Evolutionary conservation across 306 rosid genomes (phyloP), one percentile per base, ranked within the genome.

Genomic region (Cajanus cajan): DNA sequence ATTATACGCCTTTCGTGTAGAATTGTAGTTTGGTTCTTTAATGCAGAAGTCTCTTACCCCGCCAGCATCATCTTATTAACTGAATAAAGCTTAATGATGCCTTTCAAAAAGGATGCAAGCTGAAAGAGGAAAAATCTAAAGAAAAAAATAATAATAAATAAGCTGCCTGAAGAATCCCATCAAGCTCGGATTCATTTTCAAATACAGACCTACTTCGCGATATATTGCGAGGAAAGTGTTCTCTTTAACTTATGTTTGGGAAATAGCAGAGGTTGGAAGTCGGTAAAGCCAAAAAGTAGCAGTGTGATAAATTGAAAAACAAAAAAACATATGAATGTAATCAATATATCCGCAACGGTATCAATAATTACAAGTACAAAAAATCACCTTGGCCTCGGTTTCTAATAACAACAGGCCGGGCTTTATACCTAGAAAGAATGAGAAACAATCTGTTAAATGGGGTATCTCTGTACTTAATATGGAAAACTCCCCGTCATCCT

Each of bases 401-500:
- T 81, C 86, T 82, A 87, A 91, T 80, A 86, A 86, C 83, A 83
- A 77, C 80, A 86, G 93, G 90, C 88, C 82, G 83, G 82, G 74
- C 76, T 80, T 62, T 77, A 80, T 80, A 84, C 71, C 73, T 66
- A 65, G 64, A 78, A 79, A 77, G 83, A 86, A 86, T 72, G 82
- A 77, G 69, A 62, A 79, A 77, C 78, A 81, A 75, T 76, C 5
- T 4, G 80, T 16, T 33, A 73, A 28, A 52, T 41, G 44, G 18
- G 24, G 68, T 61, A 12, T 63, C 79, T 65, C 73, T 92, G 90
- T 57, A 58, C 74, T 44, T 89, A 91, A 78, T 50, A 87, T 34
- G 99, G 99, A 73, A 96, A 96, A 44, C 79, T 82, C 55, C 98
- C 99, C 0, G 97, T 93, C 92, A 84, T 85, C 84, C 75, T 81